phyloP scores from a whole-genome alignment of 2,329 filamentous ascomycete species.

The Pseudogymnoascus sp. region DNA sequence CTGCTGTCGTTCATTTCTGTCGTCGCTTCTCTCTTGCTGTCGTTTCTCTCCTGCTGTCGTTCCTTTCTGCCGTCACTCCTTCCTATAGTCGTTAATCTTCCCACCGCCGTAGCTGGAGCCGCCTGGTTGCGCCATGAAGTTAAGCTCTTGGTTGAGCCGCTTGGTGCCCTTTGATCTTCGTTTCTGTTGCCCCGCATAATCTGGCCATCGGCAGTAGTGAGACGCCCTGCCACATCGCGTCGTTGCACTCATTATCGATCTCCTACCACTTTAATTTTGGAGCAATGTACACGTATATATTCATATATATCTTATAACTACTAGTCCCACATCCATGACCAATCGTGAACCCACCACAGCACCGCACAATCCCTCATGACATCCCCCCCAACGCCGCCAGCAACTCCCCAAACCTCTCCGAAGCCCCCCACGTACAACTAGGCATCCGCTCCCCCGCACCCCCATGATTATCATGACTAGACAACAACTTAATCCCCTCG shows the following conservation, averaged over 20 bases:
- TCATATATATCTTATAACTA: background rate
- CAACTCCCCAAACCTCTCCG: background rate
- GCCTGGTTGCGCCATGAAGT: no score
- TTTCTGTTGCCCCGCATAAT: no score
- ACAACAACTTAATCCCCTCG: slow-evolving; percentile 11
- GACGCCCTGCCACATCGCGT: no score
- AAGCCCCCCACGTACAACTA: slow-evolving; percentile 2
- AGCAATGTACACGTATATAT: background rate
- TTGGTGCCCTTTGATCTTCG: no score
- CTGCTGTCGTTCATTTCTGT: no score
- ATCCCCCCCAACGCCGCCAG: background rate
- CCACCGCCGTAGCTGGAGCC: background rate
- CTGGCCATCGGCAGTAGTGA: no score
- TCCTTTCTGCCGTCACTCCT: background rate
- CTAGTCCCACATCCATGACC: background rate
- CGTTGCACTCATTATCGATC: background rate
- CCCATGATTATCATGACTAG: background rate
- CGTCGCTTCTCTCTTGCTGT: no score
- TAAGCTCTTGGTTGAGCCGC: no score
- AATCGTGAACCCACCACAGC: background rate
- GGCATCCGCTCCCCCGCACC: background rate
- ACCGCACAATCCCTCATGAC: background rate
- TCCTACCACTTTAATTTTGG: background rate
- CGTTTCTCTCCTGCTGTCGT: no score
- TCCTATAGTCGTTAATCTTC: background rate